Conservation (phyloP, 805 yeast genomes). For the Cyberlindnera maclurae region DNA sequence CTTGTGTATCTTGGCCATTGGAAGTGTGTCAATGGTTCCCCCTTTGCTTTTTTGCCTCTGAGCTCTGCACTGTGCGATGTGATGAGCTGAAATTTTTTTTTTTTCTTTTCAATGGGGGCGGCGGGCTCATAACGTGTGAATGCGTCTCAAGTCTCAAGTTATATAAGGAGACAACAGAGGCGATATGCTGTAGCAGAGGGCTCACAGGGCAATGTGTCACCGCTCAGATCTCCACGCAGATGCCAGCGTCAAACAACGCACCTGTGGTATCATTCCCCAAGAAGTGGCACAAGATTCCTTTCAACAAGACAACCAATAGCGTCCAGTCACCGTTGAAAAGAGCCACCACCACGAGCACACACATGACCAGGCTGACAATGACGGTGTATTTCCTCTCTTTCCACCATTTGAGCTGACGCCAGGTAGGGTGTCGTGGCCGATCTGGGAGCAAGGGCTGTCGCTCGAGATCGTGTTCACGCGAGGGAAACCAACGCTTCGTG, state of each 20-base stretch:
- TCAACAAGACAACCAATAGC: slow-evolving; percentile 11
- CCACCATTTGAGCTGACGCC: too few species aligned
- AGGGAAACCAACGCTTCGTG: too few species aligned
- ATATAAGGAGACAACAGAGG: too few species aligned
- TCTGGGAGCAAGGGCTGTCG: too few species aligned
- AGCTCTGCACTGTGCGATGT: not conserved
- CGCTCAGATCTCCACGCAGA: too few species aligned
- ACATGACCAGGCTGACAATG: slow-evolving; percentile 1
- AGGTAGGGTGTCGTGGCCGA: too few species aligned
- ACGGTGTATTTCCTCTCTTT: not conserved
- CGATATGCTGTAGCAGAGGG: too few species aligned
- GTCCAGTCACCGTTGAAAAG: slow-evolving; percentile 15
- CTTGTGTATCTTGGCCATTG: slow-evolving; percentile 10
- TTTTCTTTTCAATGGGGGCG: too few species aligned
- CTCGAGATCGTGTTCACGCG: too few species aligned
- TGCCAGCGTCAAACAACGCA: slow-evolving; percentile 12
- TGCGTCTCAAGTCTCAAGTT: too few species aligned
- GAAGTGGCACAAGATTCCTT: slow-evolving; percentile 17
- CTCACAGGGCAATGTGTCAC: not conserved
- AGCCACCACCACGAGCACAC: slow-evolving; percentile 5
- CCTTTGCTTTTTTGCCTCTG: not conserved
- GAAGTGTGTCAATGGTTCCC: not conserved
- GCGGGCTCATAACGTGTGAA: too few species aligned
- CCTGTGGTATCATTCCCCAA: slow-evolving; percentile 7
- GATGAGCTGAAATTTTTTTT: slow-evolving; percentile 6